Evolutionary conservation across 306 rosid genomes (phyloP), one percentile per base, ranked within the genome.

Genomic region (Prunus mume): DNA sequence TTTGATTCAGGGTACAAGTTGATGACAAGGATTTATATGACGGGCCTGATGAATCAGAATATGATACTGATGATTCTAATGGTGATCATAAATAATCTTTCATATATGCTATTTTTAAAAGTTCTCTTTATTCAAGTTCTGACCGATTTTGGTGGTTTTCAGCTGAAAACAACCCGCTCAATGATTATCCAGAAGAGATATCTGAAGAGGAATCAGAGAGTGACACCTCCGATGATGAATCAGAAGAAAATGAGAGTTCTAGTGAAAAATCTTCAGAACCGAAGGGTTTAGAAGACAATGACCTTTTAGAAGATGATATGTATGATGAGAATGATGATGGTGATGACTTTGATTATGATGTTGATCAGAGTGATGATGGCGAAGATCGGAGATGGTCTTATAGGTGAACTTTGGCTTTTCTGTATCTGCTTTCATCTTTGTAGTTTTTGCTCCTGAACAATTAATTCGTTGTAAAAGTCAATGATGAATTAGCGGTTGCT

Each of bases 141-240:
- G 45, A n/a, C 38, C 52, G 12, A 72, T 83, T 75, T 81, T 73
- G 73, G 76, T 72, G 71, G 74, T 43, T 86, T 76, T 46, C 81
- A 93, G 98, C 80, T 74, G 98, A 92, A 88, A 66, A 87, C 72
- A 85, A 95, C 83, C 93, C 90, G 13, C 56, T 68, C 46, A 88
- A 90, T 80, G 97, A 95, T 73, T 95, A 95, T 85, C 98, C 97
- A 0, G 93, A 90, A 6, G 98, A 90, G 85, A 61, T 57, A 66
- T 90, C 90, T 9, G 91, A 82, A 75, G 90, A 82, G 41, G 78
- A 79, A 69, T 78, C 65, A 20, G 89, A 77, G 56, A 81, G 56
- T 46, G 84, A 83, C 86, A 76, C 41, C 61, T 90, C 97, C 20
- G 84, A 76, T 65, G 2, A 30, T 46, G 86, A 84, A 72, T 88